phyloP scores from a whole-genome alignment of 1,284 basidiomycete species.

The Apiotrichum gamsii region DNA sequence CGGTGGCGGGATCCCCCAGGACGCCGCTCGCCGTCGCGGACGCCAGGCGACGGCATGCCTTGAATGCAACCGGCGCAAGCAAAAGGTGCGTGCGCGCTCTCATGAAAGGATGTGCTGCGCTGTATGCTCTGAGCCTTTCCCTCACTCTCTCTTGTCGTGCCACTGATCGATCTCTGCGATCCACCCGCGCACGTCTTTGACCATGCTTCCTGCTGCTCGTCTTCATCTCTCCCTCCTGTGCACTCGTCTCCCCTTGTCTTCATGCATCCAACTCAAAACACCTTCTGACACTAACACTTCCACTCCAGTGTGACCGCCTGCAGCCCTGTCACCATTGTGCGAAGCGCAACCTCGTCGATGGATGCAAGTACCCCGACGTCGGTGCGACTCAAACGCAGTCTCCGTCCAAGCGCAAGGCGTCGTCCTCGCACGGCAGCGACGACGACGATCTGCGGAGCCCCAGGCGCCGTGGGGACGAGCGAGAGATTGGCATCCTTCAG shows the following conservation, averaged over 20 bases:
- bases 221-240: too few species aligned
- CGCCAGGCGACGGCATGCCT: constrained; percentile 25
- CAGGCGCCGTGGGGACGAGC: constrained; percentile 2
- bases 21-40: constrained; percentile 12
- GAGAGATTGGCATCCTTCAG: too few species aligned
- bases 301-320: constrained; percentile 22
- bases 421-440: neutral
- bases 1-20: neutral
- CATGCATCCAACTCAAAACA: too few species aligned
- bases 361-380: constrained; percentile 17
- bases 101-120: too few species aligned
- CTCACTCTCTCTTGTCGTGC: too few species aligned
- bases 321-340: constrained; percentile 23
- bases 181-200: too few species aligned
- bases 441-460: neutral
- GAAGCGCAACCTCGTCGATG: constrained; percentile 18
- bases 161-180: too few species aligned
- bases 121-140: too few species aligned
- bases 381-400: too few species aligned
- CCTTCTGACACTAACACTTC: neutral
- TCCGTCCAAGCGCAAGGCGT: neutral
- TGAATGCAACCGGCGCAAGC: constrained; percentile 27
- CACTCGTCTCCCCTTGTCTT: too few species aligned
- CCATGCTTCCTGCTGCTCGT: too few species aligned
- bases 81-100: constrained; percentile 18